Evolutionary conservation across 305 asterid genomes (phyloP), one percentile per base, ranked within the genome.

Genomic region (Withania somnifera): DNA sequence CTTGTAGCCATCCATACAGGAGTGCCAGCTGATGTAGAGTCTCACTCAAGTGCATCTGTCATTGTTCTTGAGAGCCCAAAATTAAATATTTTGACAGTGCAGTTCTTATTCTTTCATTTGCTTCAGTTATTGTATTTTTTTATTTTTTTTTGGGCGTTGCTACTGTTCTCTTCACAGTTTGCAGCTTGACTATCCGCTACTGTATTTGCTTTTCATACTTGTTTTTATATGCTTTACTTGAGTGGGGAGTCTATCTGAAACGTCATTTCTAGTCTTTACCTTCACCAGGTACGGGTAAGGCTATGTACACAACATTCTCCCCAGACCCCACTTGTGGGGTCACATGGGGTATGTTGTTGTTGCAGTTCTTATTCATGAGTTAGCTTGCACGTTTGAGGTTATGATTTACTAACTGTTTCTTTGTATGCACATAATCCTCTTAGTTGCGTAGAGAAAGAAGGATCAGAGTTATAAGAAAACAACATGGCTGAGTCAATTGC

Each of bases 351-450:
- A 30, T 30, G 34, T 30, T 1, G 34, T 30, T 4, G 4, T 30
- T 30, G 34, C 34, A 30, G 4, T 30, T 30, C 34, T 30, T 30
- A 30, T 30, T 30, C 34, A 30, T 30, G 34, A 30, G 34, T 2
- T 4, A 30, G 34, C 34, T 30, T 4, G 34, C 98, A 75, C 97
- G 94, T 88, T 94, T 95, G 36, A 93, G 85, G 83, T 94, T 98
- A 45, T 97, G 95, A 82, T 95, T 97, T 82, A 90, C 90, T 52
- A 94, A 93, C 95, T 92, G 94, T 97, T 91, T 94, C 66, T 98
- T 93, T 95, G 97, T 82, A 93, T 86, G 93, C 97, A 92, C 99
- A 95, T 94, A 95, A 87, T 86, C 98, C 98, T 87, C 98, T 95
- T 81, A 36, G 66, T 83, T 84, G 66, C 79, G 83, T 79, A 76